Percentiles rank a stretch among this genome's conserved stretches.
Conservation (phyloP, 495 filamentous ascomycete species). For the Penicillium soppii region DNA sequence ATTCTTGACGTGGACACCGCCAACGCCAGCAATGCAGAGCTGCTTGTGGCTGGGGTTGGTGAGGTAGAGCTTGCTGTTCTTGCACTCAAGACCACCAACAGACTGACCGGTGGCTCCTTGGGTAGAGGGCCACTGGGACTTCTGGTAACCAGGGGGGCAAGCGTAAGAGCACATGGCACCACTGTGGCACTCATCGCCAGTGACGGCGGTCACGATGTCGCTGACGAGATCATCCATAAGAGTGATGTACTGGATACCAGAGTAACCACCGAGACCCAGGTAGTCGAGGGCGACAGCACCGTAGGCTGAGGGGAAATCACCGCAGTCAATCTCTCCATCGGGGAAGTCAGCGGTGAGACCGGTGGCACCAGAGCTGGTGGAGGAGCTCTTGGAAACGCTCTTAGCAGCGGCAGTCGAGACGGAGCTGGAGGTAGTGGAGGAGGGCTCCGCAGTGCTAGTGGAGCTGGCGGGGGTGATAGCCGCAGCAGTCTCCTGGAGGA, state of each 20-base stretch:
- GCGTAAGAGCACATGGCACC: slow-evolving; percentile 88
- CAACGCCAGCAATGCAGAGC: slow-evolving; percentile 74
- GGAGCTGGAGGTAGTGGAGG: slow-evolving; percentile 11
- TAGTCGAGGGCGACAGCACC: slow-evolving; percentile 73
- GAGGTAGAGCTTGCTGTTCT: slow-evolving; percentile 69
- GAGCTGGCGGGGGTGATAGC: slow-evolving; percentile 8
- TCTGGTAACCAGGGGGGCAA: slow-evolving; percentile 88
- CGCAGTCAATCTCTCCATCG: slow-evolving; percentile 69
- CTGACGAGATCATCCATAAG: slow-evolving; percentile 44
- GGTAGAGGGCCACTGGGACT: slow-evolving; percentile 81
- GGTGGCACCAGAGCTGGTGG: slow-evolving; percentile 35
- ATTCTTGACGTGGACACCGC: slow-evolving; percentile 72
- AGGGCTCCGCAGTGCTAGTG: slow-evolving; percentile 18
- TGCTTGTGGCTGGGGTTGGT: slow-evolving; percentile 64
- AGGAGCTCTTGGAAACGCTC: slow-evolving; percentile 19
- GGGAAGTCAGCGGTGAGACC: slow-evolving; percentile 73
- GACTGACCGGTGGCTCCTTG: slow-evolving; percentile 86
- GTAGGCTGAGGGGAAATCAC: slow-evolving; percentile 75
- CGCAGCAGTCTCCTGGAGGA: slow-evolving; percentile 32
- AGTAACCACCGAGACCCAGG: slow-evolving; percentile 71
- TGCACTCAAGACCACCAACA: slow-evolving; percentile 82
- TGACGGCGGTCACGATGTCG: slow-evolving; percentile 62
- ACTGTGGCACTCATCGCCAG: slow-evolving; percentile 52
- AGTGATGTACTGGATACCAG: slow-evolving; percentile 68
- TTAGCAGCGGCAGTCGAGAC: slow-evolving; percentile 14